Base-by-base conservation (phyloP, 352 stramenopile species). In the Blastocystis sp. region DNA sequence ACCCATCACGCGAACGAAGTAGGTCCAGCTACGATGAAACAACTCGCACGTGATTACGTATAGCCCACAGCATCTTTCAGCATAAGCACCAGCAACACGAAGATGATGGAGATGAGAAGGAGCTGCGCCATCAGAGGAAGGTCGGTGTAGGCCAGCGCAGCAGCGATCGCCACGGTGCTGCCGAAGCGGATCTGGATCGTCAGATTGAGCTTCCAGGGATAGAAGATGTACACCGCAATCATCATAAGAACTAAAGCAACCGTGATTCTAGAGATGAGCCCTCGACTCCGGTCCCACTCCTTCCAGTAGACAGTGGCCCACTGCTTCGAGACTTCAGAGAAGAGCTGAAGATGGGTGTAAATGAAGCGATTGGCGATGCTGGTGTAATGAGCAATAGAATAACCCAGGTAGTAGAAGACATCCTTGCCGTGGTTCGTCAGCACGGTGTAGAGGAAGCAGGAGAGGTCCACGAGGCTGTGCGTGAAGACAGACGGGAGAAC, bases 111-210 rank as follows among this genome's bases (percentile, higher is more conserved):
- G 3, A 45, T n/a, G 48, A 76, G 28, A 28, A 76, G 24, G 10
- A 48, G 34, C 21, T 38, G 28, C n/a, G 69, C 69, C 3, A 48
- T 38, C 19, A 48, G 28, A 34, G 28, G 28, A 9, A 43, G 40
- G 19, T 69, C 42, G 0, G 69, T 19, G 34, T 57, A 84, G 45
- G 74, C 74, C 11, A 84, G 40, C 2, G 57, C 74, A 70, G 45
- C 74, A 62, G 69, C 17, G 28, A 84, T 21, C 7, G 14, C 38
- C 19, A 84, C 45, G 34, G 34, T 24, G 54, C 74, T 69, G 7
- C 17, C 34, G 11, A 84, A 14, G 40, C 74, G 48, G 34, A 84
- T 84, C 10, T 66, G 10, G 17, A 84, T 54, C 3, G 74, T 84
- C 1, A 66, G 11, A 24, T 84, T 84, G 17, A 69, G 34, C 40